Evolutionary conservation across 805 yeast genomes (phyloP).

Genomic region (Teunomyces barrocoloradensis): DNA sequence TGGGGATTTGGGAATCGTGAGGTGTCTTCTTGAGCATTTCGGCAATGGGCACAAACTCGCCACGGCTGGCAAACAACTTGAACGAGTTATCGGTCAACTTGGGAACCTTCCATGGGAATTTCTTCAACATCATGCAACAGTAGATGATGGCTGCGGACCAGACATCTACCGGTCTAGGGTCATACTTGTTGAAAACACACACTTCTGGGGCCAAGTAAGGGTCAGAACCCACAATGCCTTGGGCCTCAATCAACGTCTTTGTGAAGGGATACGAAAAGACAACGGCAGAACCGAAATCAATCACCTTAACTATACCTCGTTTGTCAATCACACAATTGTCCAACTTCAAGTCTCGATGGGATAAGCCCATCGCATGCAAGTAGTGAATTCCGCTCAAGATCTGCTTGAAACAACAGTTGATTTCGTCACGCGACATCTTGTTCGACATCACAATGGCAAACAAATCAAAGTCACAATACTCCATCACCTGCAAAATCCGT

Average conservation of each 20-base stretch:
- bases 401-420: conserved; percentile 88
- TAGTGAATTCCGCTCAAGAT: conserved; percentile 77
- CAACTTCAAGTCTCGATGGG: conserved; percentile 87
- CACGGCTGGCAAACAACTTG: conserved; percentile 75
- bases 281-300: conserved; percentile 92
- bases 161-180: conserved; percentile 89
- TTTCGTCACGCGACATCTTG: conserved; percentile 75
- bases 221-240: conserved; percentile 85
- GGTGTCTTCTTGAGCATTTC: conserved; percentile 58
- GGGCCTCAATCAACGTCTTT: conserved; percentile 67
- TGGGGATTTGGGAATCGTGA: conserved; percentile 22
- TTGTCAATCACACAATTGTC: conserved; percentile 88
- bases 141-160: conserved; percentile 92
- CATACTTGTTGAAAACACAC: conserved; percentile 75
- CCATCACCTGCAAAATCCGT: conserved; percentile 87
- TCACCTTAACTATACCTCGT: conserved; percentile 82
- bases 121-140: conserved; percentile 87
- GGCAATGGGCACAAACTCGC: conserved; percentile 59
- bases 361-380: conserved; percentile 79
- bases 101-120: conserved; percentile 95
- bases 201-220: conserved; percentile 93
- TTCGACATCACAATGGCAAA: conserved; percentile 95
- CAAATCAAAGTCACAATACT: conserved; percentile 87
- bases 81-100: conserved; percentile 77
- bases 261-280: conserved; percentile 87